Evolutionary conservation across 164 flowering plant genomes (phyloP).

Genomic region (Vitis rupestris): DNA sequence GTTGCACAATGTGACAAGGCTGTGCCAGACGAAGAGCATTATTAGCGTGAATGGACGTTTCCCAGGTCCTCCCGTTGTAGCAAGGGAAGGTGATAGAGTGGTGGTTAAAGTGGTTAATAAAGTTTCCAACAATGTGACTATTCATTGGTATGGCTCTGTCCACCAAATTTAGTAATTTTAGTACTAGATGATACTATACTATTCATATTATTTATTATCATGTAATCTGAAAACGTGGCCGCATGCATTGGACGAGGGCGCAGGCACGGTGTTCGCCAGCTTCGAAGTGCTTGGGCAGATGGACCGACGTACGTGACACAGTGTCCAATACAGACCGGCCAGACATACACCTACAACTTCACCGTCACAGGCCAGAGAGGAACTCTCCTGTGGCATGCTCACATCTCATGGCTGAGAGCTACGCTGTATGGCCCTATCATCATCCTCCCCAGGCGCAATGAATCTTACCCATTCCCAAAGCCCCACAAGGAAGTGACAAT

Average conservation of each 20-base stretch:
- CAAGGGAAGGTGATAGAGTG: slow-evolving; percentile 42
- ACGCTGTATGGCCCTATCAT: slow-evolving; percentile 54
- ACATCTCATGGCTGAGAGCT: slow-evolving; percentile 51
- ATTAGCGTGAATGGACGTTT: slow-evolving; percentile 38
- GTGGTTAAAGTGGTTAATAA: slow-evolving; percentile 38
- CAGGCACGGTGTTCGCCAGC: slow-evolving; percentile 69
- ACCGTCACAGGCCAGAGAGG: slow-evolving; percentile 58
- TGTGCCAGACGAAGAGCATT: slow-evolving; percentile 35
- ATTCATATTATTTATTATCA: too few species aligned
- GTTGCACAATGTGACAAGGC: slow-evolving; percentile 32
- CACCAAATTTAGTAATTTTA: not conserved
- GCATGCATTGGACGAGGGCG: not conserved
- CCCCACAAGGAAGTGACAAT: slow-evolving; percentile 59
- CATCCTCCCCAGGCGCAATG: slow-evolving; percentile 44
- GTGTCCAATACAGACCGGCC: slow-evolving; percentile 59
- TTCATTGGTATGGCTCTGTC: slow-evolving; percentile 34
- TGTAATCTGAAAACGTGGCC: too few species aligned
- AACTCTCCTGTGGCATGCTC: slow-evolving; percentile 64
- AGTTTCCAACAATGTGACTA: slow-evolving; percentile 31
- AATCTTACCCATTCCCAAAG: slow-evolving; percentile 46
- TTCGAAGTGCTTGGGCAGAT: slow-evolving; percentile 52
- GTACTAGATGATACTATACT: too few species aligned
- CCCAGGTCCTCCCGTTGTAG: slow-evolving; percentile 41
- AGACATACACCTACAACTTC: slow-evolving; percentile 48
- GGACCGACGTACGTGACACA: slow-evolving; percentile 61